These are phyloP conservation scores for Juglanconis oblonga DNA, from an alignment of 2,329 filamentous ascomycete genomes.

Conservation along the genomic window DNA sequence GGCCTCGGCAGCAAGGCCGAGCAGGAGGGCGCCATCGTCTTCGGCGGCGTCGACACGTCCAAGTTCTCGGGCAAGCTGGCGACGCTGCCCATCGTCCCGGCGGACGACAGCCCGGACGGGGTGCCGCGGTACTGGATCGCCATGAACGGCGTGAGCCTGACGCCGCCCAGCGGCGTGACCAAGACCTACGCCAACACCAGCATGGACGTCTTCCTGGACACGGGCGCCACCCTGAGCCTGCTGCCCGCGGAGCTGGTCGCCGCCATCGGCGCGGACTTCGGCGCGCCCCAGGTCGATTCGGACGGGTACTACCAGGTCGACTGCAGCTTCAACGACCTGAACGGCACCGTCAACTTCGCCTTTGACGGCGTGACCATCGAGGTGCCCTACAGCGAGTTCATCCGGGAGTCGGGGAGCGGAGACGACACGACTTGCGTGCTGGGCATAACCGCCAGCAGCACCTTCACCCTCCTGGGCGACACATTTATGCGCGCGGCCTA, in stretches of 20 bases:
- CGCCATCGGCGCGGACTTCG: conserved; percentile 49
- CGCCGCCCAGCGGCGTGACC: conserved; percentile 32
- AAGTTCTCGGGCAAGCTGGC: conserved; percentile 61
- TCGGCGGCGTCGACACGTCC: conserved; percentile 63
- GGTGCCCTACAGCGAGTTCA: conserved; percentile 49
- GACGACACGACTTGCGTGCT: conserved; percentile 40
- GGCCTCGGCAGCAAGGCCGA: conserved; percentile 62
- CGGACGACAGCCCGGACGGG: conserved; percentile 51
- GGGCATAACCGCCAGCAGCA: conserved; percentile 45
- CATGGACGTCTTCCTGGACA: conserved; percentile 65
- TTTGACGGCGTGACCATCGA: conserved; percentile 46
- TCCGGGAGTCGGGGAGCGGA: conserved; percentile 33
- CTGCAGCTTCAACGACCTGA: conserved; percentile 38
- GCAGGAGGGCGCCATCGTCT: conserved; percentile 61
- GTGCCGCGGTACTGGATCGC: conserved; percentile 52
- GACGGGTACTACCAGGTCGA: conserved; percentile 46
- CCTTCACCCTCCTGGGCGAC: conserved; percentile 55
- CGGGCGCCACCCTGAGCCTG: conserved; percentile 66
- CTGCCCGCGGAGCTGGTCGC: conserved; percentile 56
- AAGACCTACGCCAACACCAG: conserved; percentile 35
- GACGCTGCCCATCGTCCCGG: conserved; percentile 58
- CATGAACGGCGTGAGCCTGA: conserved; percentile 43
- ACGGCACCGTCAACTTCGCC: conserved; percentile 46
- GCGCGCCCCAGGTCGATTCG: conserved; percentile 33
- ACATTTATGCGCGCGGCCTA: conserved; percentile 57